A percentile compares a stretch with the other conserved stretches of the same genome.
Conservation (phyloP, 2,329 filamentous ascomycete genomes). For the Dichotomopilus funicola region DNA sequence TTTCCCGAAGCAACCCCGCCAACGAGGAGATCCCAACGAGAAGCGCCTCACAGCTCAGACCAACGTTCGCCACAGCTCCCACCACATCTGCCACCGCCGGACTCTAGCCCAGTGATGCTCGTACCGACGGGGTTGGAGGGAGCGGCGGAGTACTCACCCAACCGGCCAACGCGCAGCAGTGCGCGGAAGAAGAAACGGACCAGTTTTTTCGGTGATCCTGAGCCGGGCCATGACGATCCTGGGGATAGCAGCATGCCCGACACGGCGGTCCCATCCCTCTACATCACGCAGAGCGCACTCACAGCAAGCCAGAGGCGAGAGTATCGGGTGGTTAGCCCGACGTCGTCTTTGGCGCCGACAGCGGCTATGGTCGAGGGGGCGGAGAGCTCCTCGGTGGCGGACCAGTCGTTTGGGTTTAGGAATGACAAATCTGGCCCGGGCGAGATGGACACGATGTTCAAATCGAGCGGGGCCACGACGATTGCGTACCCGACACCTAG, state of each 20-base stretch:
- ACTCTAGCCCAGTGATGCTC: slow-evolving; percentile 14
- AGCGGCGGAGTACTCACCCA: neutral
- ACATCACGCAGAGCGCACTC: slow-evolving; percentile 30
- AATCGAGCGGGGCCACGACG: slow-evolving; percentile 29
- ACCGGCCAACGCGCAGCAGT: slow-evolving; percentile 2
- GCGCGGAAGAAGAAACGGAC: slow-evolving; percentile 5
- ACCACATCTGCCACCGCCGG: neutral
- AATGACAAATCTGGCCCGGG: neutral
- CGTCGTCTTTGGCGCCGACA: slow-evolving; percentile 16
- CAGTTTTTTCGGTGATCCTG: neutral
- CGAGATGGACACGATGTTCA: slow-evolving; percentile 8
- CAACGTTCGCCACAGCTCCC: neutral
- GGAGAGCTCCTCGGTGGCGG: slow-evolving; percentile 7
- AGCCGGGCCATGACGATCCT: too few species aligned
- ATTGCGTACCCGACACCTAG: slow-evolving; percentile 34
- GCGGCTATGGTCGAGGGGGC: slow-evolving; percentile 7
- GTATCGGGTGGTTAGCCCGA: slow-evolving; percentile 27
- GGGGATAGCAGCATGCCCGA: slow-evolving; percentile 3
- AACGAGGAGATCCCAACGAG: slow-evolving; percentile 8
- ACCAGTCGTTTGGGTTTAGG: slow-evolving; percentile 1
- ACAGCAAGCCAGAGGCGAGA: slow-evolving; percentile 34
- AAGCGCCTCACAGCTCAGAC: neutral
- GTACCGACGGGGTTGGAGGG: neutral
- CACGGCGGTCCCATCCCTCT: slow-evolving; percentile 15
- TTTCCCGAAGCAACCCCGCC: slow-evolving; percentile 17